Percentiles rank a stretch among this genome's conserved stretches.
phyloP scores from a whole-genome alignment of 192 early-diverging fungal genomes.

The Umbelopsis vinacea region DNA sequence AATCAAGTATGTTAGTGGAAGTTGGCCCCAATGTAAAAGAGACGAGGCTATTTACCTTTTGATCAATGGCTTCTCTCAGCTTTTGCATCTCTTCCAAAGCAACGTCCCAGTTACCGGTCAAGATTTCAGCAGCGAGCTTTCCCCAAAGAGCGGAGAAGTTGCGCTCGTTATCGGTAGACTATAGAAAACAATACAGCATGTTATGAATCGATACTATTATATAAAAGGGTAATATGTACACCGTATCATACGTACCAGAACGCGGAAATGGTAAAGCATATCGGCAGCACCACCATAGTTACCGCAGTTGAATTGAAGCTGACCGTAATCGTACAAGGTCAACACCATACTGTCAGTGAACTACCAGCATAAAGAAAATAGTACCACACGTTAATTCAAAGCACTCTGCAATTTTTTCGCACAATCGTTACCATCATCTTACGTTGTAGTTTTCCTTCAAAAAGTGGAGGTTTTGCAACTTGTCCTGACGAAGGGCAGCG shows the following conservation, averaged over 20 bases:
- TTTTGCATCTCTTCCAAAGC: constrained; percentile 89
- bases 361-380: constrained; percentile 40
- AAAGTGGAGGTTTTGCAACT: constrained; percentile 89
- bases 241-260: constrained; percentile 65
- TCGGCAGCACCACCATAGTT: constrained; percentile 91
- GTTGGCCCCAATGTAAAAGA: background rate
- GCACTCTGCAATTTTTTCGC: too few species aligned
- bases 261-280: constrained; percentile 93
- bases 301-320: constrained; percentile 93
- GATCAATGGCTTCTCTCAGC: constrained; percentile 88
- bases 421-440: constrained; percentile 19
- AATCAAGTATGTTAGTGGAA: background rate
- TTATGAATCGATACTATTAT: background rate
- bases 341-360: constrained; percentile 89
- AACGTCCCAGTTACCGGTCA: constrained; percentile 92
- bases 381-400: too few species aligned
- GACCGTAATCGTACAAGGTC: constrained; percentile 85
- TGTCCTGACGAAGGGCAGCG: constrained; percentile 89
- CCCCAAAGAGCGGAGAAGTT: constrained; percentile 93
- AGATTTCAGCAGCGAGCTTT: constrained; percentile 94
- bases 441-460: constrained; percentile 85
- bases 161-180: constrained; percentile 87
- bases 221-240: background rate
- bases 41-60: constrained; percentile 52
- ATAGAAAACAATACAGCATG: constrained; percentile 20